phyloP scores from a whole-genome alignment of 1,284 basidiomycete genomes.

The Peniophora sp. region DNA sequence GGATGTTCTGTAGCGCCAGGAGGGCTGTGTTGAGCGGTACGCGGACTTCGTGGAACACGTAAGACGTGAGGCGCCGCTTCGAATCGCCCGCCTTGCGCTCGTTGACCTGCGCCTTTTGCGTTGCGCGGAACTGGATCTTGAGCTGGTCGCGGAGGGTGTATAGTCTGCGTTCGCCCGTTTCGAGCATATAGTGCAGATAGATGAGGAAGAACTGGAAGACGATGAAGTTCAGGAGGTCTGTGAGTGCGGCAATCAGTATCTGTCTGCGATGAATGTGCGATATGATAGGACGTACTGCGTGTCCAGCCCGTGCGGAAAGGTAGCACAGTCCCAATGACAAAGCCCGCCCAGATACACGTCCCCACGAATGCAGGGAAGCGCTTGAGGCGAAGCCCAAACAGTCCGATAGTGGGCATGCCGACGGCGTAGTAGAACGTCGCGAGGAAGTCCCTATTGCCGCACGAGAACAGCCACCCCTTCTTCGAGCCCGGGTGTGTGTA shows the following conservation, averaged over 20 bases:
- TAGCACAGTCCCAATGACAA: conserved; percentile 45
- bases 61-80: conserved; percentile 73
- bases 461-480: conserved; percentile 31
- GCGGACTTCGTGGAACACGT: conserved; percentile 42
- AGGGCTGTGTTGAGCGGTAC: conserved; percentile 90
- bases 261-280: neutral
- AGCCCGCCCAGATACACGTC: conserved; percentile 47
- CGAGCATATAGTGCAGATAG: conserved; percentile 48
- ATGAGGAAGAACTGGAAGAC: conserved; percentile 55
- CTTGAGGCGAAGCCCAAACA: conserved; percentile 70
- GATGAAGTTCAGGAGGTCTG: conserved; percentile 60
- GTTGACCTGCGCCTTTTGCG: conserved; percentile 80
- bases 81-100: conserved; percentile 76
- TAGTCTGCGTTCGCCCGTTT: conserved; percentile 47
- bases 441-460: conserved; percentile 49
- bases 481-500: conserved; percentile 38
- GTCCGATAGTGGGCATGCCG: conserved; percentile 66
- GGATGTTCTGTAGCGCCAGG: conserved; percentile 85
- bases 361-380: conserved; percentile 60
- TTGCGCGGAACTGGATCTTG: conserved; percentile 70
- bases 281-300: conserved; percentile 36
- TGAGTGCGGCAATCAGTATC: too few relatives aligned
- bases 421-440: conserved; percentile 54
- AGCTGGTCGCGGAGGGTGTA: conserved; percentile 63
- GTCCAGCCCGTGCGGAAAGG: conserved; percentile 43